Percentiles rank a stretch among this genome's conserved stretches.
phyloP scores from a whole-genome alignment of 139 green algal species.

The Tetraselmis striata region DNA sequence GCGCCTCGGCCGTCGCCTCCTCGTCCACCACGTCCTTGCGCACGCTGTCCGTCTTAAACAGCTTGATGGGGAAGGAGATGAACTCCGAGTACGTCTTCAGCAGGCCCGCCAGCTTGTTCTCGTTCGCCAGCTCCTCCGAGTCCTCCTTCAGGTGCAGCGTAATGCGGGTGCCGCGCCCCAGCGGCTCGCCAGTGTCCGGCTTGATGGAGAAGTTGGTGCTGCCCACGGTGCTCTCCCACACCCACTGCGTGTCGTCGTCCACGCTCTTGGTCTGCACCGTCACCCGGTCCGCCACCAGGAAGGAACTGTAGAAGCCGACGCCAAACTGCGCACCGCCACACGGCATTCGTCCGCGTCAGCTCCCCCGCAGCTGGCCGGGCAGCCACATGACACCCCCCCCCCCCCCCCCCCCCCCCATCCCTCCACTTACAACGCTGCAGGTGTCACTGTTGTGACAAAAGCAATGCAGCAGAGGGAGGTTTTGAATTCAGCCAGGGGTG shows the following conservation, averaged over 20 bases:
- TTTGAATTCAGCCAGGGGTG: constrained; percentile 27
- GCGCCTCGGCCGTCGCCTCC: constrained; percentile 66
- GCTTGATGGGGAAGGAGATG: constrained; percentile 97
- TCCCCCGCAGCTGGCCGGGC: neutral
- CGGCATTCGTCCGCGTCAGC: no score
- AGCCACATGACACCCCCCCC: no score
- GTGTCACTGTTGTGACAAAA: neutral
- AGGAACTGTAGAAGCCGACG: constrained; percentile 98
- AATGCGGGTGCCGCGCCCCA: constrained; percentile 77
- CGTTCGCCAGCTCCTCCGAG: constrained; percentile 67
- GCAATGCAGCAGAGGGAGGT: neutral
- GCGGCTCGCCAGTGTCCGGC: constrained; percentile 31
- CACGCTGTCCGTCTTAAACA: constrained; percentile 47
- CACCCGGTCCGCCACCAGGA: constrained; percentile 60
- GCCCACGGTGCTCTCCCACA: constrained; percentile 81
- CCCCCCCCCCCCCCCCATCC: no score
- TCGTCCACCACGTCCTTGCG: constrained; percentile 70
- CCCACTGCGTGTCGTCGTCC: constrained; percentile 65
- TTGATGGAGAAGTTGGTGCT: constrained; percentile 78
- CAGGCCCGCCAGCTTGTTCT: constrained; percentile 62
- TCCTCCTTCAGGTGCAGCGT: constrained; percentile 94
- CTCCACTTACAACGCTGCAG: no score
- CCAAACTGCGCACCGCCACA: constrained; percentile 81
- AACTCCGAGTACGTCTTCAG: constrained; percentile 99
- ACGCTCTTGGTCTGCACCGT: constrained; percentile 75